Base-by-base conservation (phyloP, 805 yeast genomes). In the Peterozyma toletana region DNA sequence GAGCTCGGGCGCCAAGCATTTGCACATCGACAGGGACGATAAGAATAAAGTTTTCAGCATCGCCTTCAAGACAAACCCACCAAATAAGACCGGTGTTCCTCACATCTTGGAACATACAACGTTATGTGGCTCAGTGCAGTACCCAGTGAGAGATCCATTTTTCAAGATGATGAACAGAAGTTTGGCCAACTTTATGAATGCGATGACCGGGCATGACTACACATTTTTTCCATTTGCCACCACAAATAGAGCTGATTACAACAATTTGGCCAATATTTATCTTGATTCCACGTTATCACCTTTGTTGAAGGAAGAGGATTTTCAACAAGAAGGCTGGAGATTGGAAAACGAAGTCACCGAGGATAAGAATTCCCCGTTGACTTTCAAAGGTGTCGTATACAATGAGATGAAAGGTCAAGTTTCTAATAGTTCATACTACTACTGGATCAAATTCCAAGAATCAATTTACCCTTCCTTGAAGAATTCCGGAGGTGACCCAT, bases 331-430 rank as follows among this genome's bases (percentile, higher is more conserved):
- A 65, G 99, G 99, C 33, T 93, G 99, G 99, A 79, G 99, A 58
- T 66, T 93, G 35, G 99, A 93, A 61, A 78, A 87, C 51, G 75
- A 75, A 42, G 72, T 70, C 42, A 62, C 79, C 5, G 61, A 71
- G 6, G 89, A 90, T 57, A 65, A 67, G 13, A 47, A 53, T 0
- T 71, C 86, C 11, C 85, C 87, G 1, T 57, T 93, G 36, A 69
- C 68, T 3, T 87, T 88, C 62, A 93, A 93, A 62, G 99, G 99
- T 38, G 99, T 93, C 31, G 99, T 93, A 2, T 93, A 86, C 60
- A 93, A 93, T 59, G 99, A 93, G 65, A 93, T 93, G 99, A 93
- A 93, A 63, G 99, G 99, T 9, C 97, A 91, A 63, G 78, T 87
- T 57, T 85, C 96, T 0, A 91, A 88, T 60, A 77, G 96, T 0